Evolutionary conservation across 331 rosid species (phyloP), one percentile per base, ranked within the genome.

Genomic region (Quercus phellos): DNA sequence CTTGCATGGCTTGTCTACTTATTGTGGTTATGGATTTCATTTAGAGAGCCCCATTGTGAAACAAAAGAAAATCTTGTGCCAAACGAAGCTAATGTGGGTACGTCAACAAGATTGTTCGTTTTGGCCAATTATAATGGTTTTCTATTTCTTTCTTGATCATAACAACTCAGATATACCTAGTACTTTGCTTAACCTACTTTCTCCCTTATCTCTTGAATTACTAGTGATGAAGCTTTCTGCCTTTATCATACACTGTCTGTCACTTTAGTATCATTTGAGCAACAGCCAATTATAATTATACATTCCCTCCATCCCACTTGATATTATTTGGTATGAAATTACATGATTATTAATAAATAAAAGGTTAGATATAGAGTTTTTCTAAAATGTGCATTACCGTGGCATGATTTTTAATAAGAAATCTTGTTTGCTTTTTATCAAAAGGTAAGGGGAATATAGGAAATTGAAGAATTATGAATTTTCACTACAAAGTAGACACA

Each of bases 1-100:
- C 66, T 84, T 19, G 90, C 86, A 4, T 87, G 90, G 90, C 81
- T 87, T 22, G 16, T 87, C 51, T 84, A 84, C 72, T 74, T 87
- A 60, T 2, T 81, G 51, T 84, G 90, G 86, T 38, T 87, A 51
- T 84, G 74, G 61, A 76, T 76, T 74, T 87, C 83, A 46, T 87
- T 87, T 42, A 73, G 59, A 70, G 90, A 87, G 74, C 90, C 90
- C 76, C 53, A 59, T 63, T 79, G 3, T 51, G 74, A 18, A 19
- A n/a, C 70, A 67, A 22, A 46, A 51, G 76, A 79, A 74, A 70
- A 55, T 7, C 18, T 67, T 29, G 35, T 67, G 14, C 51, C 81
- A 0, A 75, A 18, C 1, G 82, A 76, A 84, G 29, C 81, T 13
- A 55, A 29, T 77, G 51, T 77, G 66, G 88, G 90, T 87, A 55